Base-by-base conservation (phyloP, 2,329 filamentous ascomycete genomes). In the Leptographium flavum region DNA sequence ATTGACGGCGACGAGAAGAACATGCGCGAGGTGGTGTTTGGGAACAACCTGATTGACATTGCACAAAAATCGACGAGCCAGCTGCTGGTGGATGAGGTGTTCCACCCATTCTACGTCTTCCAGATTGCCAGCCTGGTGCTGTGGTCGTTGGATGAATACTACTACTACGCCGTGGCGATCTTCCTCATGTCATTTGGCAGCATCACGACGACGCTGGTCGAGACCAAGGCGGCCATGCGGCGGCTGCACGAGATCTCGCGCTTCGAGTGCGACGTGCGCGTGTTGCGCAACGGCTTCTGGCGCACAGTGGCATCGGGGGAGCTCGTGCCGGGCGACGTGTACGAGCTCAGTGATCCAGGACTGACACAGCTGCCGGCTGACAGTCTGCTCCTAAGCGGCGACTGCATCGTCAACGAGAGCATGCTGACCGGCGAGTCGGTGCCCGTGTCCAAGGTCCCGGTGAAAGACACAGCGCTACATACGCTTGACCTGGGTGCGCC, bases 381-480 rank as follows among this genome's bases (percentile, higher is more conserved):
- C 61, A 94, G 90, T 60, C 67, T 98, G 30, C 67, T 98, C 6
- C 71, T 98, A 0, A 86, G 85, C 43, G 93, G 92, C 35, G 93
- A 98, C 63, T 95, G 88, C 57, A 96, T 98, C 50, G 88, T 98
- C 52, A 98, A 98, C 57, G 92, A 98, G 64, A 96, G 92, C 64
- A 98, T 98, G 92, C 75, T 98, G 31, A 98, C 92, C 33, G 83
- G 90, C 47, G 92, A 98, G 68, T 96, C 92, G 35, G 88, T 98
- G 5, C 93, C 92, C 3, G 90, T 98, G 1, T 94, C 88, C 2
- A 98, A 98, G 62, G 71, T 80, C 2, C 88, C 92, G 1, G 80
- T 87, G 4, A 87, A 76, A 2, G 81, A 94, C 57, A 80, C 90
- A 49, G 79, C 83, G 1, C 68, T 98, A n/a, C 70, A 72, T 22